Evolutionary conservation across 345 rosid genomes (phyloP), one percentile per base, ranked within the genome.

Genomic region (Pistacia atlantica): DNA sequence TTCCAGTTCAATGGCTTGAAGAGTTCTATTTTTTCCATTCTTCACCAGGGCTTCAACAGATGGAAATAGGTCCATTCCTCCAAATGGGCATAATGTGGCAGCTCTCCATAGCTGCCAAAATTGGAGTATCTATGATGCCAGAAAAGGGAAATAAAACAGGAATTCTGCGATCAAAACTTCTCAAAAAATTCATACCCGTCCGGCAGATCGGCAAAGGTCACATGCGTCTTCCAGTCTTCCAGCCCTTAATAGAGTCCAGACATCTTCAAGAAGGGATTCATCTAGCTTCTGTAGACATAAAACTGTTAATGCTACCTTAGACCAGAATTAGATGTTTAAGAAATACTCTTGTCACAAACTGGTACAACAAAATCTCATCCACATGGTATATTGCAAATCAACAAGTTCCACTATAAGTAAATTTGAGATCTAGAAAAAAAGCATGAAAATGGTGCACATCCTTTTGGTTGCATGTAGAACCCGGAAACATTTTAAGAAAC

Each of bases 201-300:
- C 97, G 62, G 97, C 99, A 37, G 98, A 92, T 67, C 92, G 90
- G 89, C 99, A 93, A 78, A 96, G 95, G 62, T 87, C 89, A 73
- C 94, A 91, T 75, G 99, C 99, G 88, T 96, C 97, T 68, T 90
- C 91, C 58, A 89, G 73, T 86, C 99, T 90, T 79, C 99, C 99
- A 62, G 98, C 99, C 89, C 97, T 89, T 82, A 96, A 73, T 59
- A 96, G 89, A 75, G 89, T 91, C 98, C 99, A 96, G 33, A 92
- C 92, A 86, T 96, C 99, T 84, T 96, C 99, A 72, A 96, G 84
- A 64, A 96, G 91, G 77, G 93, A 96, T 76, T 96, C 97, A 76
- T 96, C 97, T 90, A 93, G 98, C 84, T 93, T 96, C 99, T 96
- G 86, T 65, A 61, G 52, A 68, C 63, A 48, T 72, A 60, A 80